Percentiles rank a stretch among this genome's conserved stretches.
phyloP scores from a whole-genome alignment of 2,329 filamentous ascomycete genomes.

The Fusarium devonianum region DNA sequence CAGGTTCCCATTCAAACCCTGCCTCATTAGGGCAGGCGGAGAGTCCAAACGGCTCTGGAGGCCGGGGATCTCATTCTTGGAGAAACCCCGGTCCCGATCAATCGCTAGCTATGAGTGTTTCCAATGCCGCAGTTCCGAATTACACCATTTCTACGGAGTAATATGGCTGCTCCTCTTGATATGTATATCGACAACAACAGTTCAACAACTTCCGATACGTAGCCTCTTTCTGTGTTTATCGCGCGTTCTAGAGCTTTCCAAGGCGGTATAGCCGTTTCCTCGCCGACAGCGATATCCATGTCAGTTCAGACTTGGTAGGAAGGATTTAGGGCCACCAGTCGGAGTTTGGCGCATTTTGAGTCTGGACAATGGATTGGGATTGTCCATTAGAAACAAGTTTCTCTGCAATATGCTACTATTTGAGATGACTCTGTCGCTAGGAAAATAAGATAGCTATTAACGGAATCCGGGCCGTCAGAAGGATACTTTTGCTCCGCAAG shows the following conservation, averaged over 20 bases:
- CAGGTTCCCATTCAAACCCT: background rate
- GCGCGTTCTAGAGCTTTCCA: constrained; percentile 5
- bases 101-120: background rate
- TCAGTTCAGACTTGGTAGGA: background rate
- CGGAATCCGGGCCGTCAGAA: background rate
- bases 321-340: background rate
- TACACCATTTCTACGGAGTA: no score
- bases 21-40: no score
- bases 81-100: background rate
- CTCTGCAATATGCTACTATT: no score
- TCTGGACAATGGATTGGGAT: no score
- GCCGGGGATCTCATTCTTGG: no score
- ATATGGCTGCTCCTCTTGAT: no score
- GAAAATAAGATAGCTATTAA: background rate
- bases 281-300: constrained; percentile 32
- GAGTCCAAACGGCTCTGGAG: no score
- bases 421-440: no score
- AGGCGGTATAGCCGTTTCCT: constrained; percentile 28
- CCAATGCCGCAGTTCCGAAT: background rate
- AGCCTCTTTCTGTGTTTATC: constrained; percentile 2
- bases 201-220: no score
- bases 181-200: no score
- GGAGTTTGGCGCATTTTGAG: no score
- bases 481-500: constrained; percentile 1
- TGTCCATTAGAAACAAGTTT: no score